These are phyloP conservation scores for Haematococcus sp. DNA, from an alignment of 139 green algal genomes.

Conservation along the genomic window DNA sequence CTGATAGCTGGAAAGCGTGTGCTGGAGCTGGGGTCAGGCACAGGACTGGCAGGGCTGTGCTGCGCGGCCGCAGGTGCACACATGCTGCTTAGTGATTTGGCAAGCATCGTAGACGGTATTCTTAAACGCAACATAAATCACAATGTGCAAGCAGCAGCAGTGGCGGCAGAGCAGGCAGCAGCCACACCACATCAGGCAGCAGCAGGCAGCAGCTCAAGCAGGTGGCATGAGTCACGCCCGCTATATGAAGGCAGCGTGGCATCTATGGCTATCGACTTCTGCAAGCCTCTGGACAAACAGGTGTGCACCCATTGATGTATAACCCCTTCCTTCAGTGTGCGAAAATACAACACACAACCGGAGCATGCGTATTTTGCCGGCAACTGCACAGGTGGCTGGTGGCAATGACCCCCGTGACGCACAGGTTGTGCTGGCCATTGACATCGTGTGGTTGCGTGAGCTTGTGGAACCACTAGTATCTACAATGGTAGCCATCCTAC, in stretches of 20 bases:
- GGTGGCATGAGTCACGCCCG: too few species aligned
- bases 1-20: constrained; percentile 34
- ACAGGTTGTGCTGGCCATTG: constrained; percentile 37
- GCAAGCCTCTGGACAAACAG: background rate
- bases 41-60: constrained; percentile 47
- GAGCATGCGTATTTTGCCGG: constrained; percentile 24
- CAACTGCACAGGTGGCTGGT: background rate
- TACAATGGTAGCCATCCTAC: constrained; percentile 18
- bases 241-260: background rate
- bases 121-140: constrained; percentile 13
- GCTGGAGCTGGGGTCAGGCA: constrained; percentile 53
- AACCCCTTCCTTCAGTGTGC: too few species aligned
- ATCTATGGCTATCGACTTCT: background rate
- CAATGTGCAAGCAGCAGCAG: constrained; percentile 1
- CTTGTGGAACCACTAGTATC: constrained; percentile 25
- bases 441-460: constrained; percentile 39
- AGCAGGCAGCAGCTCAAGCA: too few species aligned
- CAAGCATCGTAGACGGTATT: constrained; percentile 19
- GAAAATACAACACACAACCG: too few species aligned
- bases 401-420: constrained; percentile 21
- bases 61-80: constrained; percentile 49
- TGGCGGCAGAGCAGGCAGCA: background rate
- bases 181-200: background rate
- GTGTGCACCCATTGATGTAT: background rate
- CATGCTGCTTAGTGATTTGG: constrained; percentile 47